These are phyloP conservation scores for Parmelia sp. DNA, from an alignment of 495 filamentous ascomycete species.

Conservation along the genomic window DNA sequence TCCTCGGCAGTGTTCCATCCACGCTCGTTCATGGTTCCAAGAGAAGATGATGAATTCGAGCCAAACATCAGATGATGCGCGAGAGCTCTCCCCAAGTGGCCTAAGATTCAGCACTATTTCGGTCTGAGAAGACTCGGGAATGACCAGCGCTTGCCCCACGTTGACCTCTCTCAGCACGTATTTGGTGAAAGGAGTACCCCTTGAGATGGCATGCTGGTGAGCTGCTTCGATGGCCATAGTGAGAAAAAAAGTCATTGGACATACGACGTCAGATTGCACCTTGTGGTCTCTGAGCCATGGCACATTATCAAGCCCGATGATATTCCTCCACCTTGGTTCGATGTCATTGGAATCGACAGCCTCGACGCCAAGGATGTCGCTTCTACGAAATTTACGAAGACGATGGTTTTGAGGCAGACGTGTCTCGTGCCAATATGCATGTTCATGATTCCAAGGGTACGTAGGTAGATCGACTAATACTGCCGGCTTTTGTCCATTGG, in stretches of 20 bases:
- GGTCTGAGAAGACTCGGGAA: neutral
- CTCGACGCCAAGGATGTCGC: neutral
- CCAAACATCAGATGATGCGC: neutral
- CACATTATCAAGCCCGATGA: neutral
- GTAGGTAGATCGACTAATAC: neutral
- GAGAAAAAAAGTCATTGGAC: neutral
- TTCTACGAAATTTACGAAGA: neutral
- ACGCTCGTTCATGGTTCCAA: neutral
- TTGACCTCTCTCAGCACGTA: neutral
- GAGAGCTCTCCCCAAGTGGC: neutral
- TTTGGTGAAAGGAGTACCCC: neutral
- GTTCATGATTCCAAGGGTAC: neutral
- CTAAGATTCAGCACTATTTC: neutral
- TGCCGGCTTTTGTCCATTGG: neutral
- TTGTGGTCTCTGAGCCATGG: neutral
- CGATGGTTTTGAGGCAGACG: neutral
- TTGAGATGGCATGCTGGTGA: neutral
- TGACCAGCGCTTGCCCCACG: neutral
- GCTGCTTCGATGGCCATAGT: neutral
- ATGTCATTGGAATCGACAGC: neutral
- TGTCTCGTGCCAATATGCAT: neutral
- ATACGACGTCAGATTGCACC: neutral
- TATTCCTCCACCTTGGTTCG: neutral
- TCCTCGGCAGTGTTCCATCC: slow-evolving; percentile 4
- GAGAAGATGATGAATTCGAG: slow-evolving; percentile 1